Percentiles rank a stretch among this genome's conserved stretches.
Evolutionary conservation across 352 stramenopile genomes (phyloP).

Genomic region (Phytophthora tubulina): DNA sequence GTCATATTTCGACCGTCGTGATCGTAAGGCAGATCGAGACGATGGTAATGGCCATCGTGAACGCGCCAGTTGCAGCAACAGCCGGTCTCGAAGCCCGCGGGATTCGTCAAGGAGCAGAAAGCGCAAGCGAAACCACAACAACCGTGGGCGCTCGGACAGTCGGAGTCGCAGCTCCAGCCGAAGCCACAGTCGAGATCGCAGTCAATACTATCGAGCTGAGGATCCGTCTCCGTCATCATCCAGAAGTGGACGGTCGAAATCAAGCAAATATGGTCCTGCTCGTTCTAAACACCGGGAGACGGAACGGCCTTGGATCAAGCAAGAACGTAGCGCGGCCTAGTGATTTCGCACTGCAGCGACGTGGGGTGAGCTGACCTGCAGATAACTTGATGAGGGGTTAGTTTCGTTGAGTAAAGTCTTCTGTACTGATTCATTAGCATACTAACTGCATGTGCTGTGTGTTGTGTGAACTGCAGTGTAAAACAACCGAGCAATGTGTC

Average conservation of each 20-base stretch:
- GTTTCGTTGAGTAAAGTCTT: constrained; percentile 26
- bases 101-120: constrained; percentile 45
- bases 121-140: constrained; percentile 54
- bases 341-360: neutral
- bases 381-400: constrained; percentile 7
- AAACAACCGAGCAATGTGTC: neutral
- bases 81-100: constrained; percentile 45
- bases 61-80: constrained; percentile 48
- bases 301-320: constrained; percentile 41
- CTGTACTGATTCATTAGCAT: neutral
- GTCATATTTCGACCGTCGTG: constrained; percentile 46
- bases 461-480: constrained; percentile 27
- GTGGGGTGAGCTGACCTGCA: constrained; percentile 18
- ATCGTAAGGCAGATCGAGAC: constrained; percentile 38
- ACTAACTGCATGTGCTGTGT: constrained; percentile 10
- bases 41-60: constrained; percentile 24
- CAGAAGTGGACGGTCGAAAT: constrained; percentile 26
- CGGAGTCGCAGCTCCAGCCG: constrained; percentile 56
- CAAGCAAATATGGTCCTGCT: constrained; percentile 24
- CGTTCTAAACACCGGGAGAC: constrained; percentile 23
- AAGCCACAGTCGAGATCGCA: constrained; percentile 50
- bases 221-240: constrained; percentile 32
- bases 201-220: constrained; percentile 38
- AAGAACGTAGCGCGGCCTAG: constrained; percentile 46
- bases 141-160: constrained; percentile 43